phyloP scores from a whole-genome alignment of 768 basidiomycete genomes.

The Pleurotus cornucopiae region DNA sequence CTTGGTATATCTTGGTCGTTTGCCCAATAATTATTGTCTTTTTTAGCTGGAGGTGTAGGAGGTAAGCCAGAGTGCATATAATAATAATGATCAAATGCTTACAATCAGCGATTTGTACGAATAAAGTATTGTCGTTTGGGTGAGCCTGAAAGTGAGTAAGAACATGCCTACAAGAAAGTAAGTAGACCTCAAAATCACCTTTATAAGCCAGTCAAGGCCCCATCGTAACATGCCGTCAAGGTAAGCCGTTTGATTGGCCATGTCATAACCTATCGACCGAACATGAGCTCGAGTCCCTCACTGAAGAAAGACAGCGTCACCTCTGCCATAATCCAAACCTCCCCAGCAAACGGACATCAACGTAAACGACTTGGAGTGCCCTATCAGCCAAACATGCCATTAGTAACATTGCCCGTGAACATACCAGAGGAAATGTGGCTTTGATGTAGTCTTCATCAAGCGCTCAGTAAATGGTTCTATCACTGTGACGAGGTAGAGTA shows the following conservation, averaged over 20 bases:
- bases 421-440: conserved; percentile 77
- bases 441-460: conserved; percentile 73
- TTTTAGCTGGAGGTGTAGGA: conserved; percentile 32
- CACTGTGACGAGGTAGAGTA: background rate
- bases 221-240: conserved; percentile 89
- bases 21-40: conserved; percentile 86
- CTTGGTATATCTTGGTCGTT: conserved; percentile 75
- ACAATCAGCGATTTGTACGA: conserved; percentile 73
- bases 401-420: conserved; percentile 14
- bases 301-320: conserved; percentile 25
- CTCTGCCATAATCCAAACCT: conserved; percentile 78
- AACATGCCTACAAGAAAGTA: background rate
- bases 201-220: conserved; percentile 91
- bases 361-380: conserved; percentile 56
- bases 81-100: conserved; percentile 14
- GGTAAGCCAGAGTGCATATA: conserved; percentile 5
- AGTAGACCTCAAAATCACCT: conserved; percentile 38
- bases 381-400: conserved; percentile 8
- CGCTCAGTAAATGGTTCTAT: background rate
- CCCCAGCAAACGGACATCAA: conserved; percentile 91
- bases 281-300: background rate
- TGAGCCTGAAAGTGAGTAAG: conserved; percentile 58
- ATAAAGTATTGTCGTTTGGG: conserved; percentile 65
- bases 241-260: conserved; percentile 84
- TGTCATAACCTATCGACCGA: conserved; percentile 60